A percentile compares a stretch with the other conserved stretches of the same genome.
Conservation (phyloP, 192 early-diverging fungal species). For the Coemansia sp. region DNA sequence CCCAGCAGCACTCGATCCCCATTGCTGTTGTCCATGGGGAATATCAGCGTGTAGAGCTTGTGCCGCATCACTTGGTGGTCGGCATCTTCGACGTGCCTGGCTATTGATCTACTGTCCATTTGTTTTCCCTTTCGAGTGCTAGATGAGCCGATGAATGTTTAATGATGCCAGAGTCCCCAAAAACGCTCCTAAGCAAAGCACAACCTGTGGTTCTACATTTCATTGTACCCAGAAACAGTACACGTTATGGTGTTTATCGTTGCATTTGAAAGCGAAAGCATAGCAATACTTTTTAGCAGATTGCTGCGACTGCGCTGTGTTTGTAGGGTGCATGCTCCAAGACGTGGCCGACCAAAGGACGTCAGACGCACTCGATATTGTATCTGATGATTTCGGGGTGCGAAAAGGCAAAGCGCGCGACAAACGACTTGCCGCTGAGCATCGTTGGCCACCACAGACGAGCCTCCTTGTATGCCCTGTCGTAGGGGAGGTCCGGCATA, state of each 20-base stretch:
- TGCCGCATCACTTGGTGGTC: slow-evolving; percentile 25
- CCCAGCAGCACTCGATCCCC: slow-evolving; percentile 62
- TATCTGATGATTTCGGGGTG: slow-evolving; percentile 11
- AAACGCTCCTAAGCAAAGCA: no score
- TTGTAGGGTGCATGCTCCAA: background rate
- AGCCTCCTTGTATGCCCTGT: slow-evolving; percentile 54
- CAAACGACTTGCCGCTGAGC: slow-evolving; percentile 23
- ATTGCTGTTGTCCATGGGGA: slow-evolving; percentile 26
- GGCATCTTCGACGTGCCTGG: slow-evolving; percentile 32
- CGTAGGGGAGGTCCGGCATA: slow-evolving; percentile 58
- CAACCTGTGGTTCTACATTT: no score
- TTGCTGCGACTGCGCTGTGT: background rate
- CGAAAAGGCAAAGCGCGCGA: slow-evolving; percentile 33
- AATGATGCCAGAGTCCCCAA: no score
- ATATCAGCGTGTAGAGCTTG: slow-evolving; percentile 46
- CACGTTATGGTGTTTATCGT: no score
- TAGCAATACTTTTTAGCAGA: no score
- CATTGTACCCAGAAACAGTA: no score
- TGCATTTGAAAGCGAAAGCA: no score
- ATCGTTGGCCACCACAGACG: slow-evolving; percentile 45
- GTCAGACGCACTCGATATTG: slow-evolving; percentile 10
- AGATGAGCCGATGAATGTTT: background rate
- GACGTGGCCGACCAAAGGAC: no score
- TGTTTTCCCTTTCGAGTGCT: background rate
- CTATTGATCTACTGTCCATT: slow-evolving; percentile 37